phyloP scores from a whole-genome alignment of 1,284 basidiomycete species.

The Stygiomarasmius scandens region DNA sequence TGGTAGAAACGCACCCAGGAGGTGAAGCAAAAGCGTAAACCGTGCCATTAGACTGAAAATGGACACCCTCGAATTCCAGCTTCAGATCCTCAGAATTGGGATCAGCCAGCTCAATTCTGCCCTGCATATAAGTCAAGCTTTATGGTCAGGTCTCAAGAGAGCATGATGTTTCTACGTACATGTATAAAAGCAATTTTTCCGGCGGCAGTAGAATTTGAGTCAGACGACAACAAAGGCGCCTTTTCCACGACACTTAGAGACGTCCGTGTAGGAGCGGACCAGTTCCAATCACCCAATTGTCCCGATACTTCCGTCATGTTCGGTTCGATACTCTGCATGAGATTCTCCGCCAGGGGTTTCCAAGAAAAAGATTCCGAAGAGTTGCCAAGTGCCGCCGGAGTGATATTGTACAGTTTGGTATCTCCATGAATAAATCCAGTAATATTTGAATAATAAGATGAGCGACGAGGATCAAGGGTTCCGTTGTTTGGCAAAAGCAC shows the following conservation, averaged over 20 bases:
- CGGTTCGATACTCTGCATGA: constrained; percentile 43
- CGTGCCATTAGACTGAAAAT: constrained; percentile 76
- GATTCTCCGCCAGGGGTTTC: constrained; percentile 49
- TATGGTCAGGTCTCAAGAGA: neutral
- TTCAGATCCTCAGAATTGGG: constrained; percentile 55
- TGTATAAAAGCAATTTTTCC: constrained; percentile 61
- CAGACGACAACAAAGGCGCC: constrained; percentile 32
- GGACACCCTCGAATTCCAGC: constrained; percentile 78
- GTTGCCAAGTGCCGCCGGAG: constrained; percentile 42
- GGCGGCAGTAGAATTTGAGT: constrained; percentile 30
- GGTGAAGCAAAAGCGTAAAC: constrained; percentile 77
- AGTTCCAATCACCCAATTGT: constrained; percentile 65
- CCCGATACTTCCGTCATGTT: constrained; percentile 55
- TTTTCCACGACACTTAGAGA: constrained; percentile 70
- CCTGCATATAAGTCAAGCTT: constrained; percentile 40
- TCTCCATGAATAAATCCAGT: constrained; percentile 76
- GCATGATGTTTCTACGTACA: constrained; percentile 44
- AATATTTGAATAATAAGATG: constrained; percentile 73
- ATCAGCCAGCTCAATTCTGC: constrained; percentile 68
- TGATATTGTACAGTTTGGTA: constrained; percentile 64
- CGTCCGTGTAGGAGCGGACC: constrained; percentile 63
- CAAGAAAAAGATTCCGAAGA: constrained; percentile 40
- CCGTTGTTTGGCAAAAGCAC: constrained; percentile 50
- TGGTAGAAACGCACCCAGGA: constrained; percentile 54
- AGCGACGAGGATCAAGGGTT: constrained; percentile 44